Evolutionary conservation across 371 early-diverging fungal genomes (phyloP).

Genomic region (Dentiscutata heterogama): DNA sequence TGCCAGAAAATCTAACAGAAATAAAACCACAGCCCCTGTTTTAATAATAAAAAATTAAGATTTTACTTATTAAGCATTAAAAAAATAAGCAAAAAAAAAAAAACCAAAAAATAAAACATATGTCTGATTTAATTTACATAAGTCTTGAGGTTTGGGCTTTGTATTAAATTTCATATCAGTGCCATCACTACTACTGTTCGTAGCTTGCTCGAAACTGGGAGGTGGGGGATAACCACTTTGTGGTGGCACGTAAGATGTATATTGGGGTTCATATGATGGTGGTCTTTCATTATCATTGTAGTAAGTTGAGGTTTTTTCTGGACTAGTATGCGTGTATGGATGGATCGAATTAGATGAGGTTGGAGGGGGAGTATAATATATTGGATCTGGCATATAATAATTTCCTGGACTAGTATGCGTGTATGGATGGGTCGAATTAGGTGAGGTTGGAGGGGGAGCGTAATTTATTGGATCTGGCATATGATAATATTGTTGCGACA

Average conservation of each 20-base stretch:
- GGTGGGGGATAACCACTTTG: constrained; percentile 3
- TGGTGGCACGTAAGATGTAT: not conserved
- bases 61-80: not conserved
- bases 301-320: no score
- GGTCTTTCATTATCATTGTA: no score
- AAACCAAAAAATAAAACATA: not conserved
- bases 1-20: constrained; percentile 55
- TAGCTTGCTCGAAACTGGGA: not conserved
- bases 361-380: no score
- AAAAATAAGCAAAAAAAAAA: no score
- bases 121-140: constrained; percentile 46
- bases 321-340: no score
- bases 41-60: not conserved
- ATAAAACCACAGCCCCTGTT: constrained; percentile 61
- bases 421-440: no score
- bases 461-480: no score
- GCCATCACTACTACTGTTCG: not conserved
- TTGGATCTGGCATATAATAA: no score
- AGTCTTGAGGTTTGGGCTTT: constrained; percentile 57
- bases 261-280: constrained; percentile 5
- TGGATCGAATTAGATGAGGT: no score
- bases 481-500: no score
- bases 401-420: no score
- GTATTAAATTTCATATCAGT: constrained; percentile 54
- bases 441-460: no score